phyloP scores from a whole-genome alignment of 805 yeast species.

The Wickerhamomyces pijperi region DNA sequence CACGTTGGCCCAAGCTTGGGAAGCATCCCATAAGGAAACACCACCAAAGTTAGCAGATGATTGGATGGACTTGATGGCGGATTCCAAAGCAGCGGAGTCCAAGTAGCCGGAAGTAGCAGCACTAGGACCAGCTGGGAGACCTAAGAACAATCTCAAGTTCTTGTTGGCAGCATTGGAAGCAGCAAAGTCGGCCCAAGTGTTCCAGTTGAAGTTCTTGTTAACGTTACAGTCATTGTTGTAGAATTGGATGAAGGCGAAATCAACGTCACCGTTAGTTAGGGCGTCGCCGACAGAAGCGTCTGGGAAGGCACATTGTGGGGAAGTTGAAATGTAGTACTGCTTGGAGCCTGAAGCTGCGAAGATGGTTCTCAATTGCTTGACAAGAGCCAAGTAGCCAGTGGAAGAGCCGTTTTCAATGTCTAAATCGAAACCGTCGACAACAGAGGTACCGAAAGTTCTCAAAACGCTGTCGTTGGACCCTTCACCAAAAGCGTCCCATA shows the following conservation, averaged over 20 bases:
- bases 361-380: slow-evolving; percentile 29
- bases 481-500: slow-evolving; percentile 49
- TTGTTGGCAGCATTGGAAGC: slow-evolving; percentile 34
- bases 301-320: slow-evolving; percentile 68
- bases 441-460: slow-evolving; percentile 53
- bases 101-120: slow-evolving; percentile 47
- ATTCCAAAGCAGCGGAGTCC: slow-evolving; percentile 23
- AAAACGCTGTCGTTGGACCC: slow-evolving; percentile 39
- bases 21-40: slow-evolving; percentile 64
- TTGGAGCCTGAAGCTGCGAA: slow-evolving; percentile 30
- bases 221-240: slow-evolving; percentile 51
- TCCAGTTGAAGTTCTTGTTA: slow-evolving; percentile 32
- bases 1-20: slow-evolving; percentile 38
- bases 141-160: slow-evolving; percentile 41
- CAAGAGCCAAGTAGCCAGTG: slow-evolving; percentile 53
- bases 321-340: slow-evolving; percentile 50
- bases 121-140: slow-evolving; percentile 40
- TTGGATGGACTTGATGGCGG: slow-evolving; percentile 11
- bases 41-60: slow-evolving; percentile 44
- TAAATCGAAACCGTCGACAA: slow-evolving; percentile 81
- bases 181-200: slow-evolving; percentile 39
- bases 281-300: slow-evolving; percentile 41
- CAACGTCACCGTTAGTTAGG: slow-evolving; percentile 38
- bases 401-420: slow-evolving; percentile 59
- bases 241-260: slow-evolving; percentile 59